These are phyloP conservation scores for Dicorynia guianensis DNA, from an alignment of 306 rosid species.

Conservation along the genomic window DNA sequence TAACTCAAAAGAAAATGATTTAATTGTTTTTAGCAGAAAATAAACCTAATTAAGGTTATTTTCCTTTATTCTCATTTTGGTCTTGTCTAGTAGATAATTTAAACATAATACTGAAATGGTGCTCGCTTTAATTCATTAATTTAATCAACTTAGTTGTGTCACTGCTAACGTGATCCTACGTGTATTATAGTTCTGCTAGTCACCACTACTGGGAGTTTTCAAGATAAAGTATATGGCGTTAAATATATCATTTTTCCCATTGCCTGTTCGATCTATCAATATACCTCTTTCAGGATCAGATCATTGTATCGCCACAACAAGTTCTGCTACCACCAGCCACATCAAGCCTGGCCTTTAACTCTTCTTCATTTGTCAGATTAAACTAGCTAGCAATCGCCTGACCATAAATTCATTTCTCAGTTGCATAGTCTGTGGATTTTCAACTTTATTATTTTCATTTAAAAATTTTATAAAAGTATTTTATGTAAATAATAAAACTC, in stretches of 20 bases:
- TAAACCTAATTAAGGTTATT: too few species aligned
- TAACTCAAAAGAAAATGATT: too few species aligned
- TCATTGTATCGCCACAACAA: neutral
- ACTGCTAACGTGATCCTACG: constrained; percentile 36
- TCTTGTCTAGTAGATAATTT: neutral
- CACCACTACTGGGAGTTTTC: neutral
- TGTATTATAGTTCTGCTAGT: constrained; percentile 12
- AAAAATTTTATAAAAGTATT: too few species aligned
- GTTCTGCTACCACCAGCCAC: too few species aligned
- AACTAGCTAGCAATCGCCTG: neutral
- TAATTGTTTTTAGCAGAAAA: too few species aligned
- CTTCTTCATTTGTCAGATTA: neutral
- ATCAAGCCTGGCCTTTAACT: neutral
- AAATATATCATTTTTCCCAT: too few species aligned
- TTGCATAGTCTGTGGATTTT: too few species aligned
- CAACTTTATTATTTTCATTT: too few species aligned
- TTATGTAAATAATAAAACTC: too few species aligned
- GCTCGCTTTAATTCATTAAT: constrained; percentile 4
- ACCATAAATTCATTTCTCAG: neutral
- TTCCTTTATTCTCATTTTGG: neutral
- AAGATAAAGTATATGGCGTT: too few species aligned
- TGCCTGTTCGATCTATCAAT: neutral
- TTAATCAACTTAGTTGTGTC: constrained; percentile 35
- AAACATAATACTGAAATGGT: neutral
- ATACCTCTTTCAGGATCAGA: neutral